phyloP scores from a whole-genome alignment of 148 eudicot genomes.

The Linanthus parryae region DNA sequence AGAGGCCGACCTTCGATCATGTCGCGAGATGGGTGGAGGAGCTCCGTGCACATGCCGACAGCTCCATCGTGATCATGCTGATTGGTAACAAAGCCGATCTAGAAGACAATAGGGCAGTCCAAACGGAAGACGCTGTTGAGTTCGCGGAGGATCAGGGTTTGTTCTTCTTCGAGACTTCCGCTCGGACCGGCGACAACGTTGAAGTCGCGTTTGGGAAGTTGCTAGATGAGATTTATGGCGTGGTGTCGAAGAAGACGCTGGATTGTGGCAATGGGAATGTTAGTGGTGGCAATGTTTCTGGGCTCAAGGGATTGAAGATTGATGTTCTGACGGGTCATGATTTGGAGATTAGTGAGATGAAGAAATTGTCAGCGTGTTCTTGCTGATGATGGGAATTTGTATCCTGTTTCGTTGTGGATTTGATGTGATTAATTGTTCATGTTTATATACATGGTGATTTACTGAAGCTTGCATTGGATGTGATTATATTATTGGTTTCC shows the following conservation, averaged over 20 bases:
- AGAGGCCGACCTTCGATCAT: slow-evolving; percentile 67
- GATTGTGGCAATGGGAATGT: slow-evolving; percentile 26
- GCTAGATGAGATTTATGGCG: slow-evolving; percentile 47
- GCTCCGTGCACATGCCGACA: slow-evolving; percentile 74
- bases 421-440: too few relatives aligned
- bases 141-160: slow-evolving; percentile 66
- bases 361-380: slow-evolving; percentile 53
- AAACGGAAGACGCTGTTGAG: slow-evolving; percentile 61
- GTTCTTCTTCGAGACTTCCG: slow-evolving; percentile 74
- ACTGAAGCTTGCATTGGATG: too few relatives aligned
- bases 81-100: slow-evolving; percentile 84
- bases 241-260: slow-evolving; percentile 55
- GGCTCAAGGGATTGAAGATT: slow-evolving; percentile 47
- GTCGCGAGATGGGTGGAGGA: slow-evolving; percentile 79
- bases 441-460: too few relatives aligned
- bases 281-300: slow-evolving; percentile 19
- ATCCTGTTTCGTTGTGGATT: too few relatives aligned
- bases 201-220: slow-evolving; percentile 62
- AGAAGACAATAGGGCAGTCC: slow-evolving; percentile 49
- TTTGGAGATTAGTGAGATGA: slow-evolving; percentile 78
- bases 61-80: slow-evolving; percentile 66
- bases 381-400: slow-evolving; percentile 30
- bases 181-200: slow-evolving; percentile 72
- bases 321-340: slow-evolving; percentile 42
- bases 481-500: too few relatives aligned